Percentiles rank a stretch among this genome's conserved stretches.
These are phyloP conservation scores for Arthrocladium fulminans DNA, from an alignment of 2,329 filamentous ascomycete species.

Conservation along the genomic window DNA sequence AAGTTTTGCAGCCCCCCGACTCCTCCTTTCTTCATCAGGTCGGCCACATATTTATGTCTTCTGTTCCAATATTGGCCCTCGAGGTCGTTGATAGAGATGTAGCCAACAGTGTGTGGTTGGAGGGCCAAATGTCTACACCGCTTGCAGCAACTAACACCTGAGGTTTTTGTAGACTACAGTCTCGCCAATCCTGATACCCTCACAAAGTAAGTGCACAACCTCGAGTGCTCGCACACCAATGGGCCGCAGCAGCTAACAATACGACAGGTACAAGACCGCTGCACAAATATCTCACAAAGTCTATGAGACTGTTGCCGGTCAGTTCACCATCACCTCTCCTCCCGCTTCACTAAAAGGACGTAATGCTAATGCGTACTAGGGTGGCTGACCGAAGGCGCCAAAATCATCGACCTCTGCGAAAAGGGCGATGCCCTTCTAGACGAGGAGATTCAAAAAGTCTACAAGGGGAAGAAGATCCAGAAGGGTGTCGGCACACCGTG, in stretches of 20 bases:
- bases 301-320: slow-evolving; percentile 68
- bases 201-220: slow-evolving; percentile 52
- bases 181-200: slow-evolving; percentile 88
- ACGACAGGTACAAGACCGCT: slow-evolving; percentile 72
- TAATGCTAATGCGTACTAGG: slow-evolving; percentile 30
- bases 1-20: background rate
- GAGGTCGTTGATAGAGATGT: background rate
- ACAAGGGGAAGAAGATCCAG: slow-evolving; percentile 92
- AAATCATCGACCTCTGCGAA: slow-evolving; percentile 90
- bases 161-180: slow-evolving; percentile 58
- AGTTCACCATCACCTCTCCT: slow-evolving; percentile 17
- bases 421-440: slow-evolving; percentile 91
- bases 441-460: slow-evolving; percentile 90
- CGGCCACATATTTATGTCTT: background rate
- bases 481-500: slow-evolving; percentile 65
- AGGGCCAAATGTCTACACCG: background rate
- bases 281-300: slow-evolving; percentile 93
- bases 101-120: background rate
- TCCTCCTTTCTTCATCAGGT: background rate
- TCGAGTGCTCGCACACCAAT: background rate
- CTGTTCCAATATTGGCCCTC: background rate
- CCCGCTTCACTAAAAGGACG: slow-evolving; percentile 1
- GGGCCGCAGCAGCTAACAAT: background rate
- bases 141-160: background rate
- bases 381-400: slow-evolving; percentile 72